Base-by-base conservation (phyloP, 164 flowering plant genomes). In the Euptelea pleiosperma region DNA sequence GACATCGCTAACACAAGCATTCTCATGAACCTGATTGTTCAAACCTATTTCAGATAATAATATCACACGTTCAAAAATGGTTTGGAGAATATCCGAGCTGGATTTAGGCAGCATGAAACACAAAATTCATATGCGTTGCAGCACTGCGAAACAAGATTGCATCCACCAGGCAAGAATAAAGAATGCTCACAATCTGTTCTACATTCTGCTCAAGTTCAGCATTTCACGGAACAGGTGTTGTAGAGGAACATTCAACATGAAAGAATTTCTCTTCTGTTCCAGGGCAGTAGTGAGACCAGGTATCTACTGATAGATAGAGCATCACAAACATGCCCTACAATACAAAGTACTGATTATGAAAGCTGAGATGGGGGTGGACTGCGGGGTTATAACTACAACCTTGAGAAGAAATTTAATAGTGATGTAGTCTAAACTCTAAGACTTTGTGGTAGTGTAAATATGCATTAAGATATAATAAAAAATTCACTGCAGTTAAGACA, bases 11-110 rank as follows among this genome's bases (percentile, higher is more conserved):
- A 73, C 58, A 73, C 89, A 94, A 52, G 99, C 96, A 82, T 94
- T 94, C 76, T 91, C 99, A 72, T 94, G 99, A 67, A 94, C 85
- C 99, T 93, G 91, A 73, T n/a, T n/a, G n/a, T n/a, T n/a, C 77
- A 61, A 18, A 16, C 8, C 16, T 10, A 42, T 12, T 41, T 15
- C 33, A 44, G 16, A 43, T 24, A 44, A 21, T 9, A 30, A 43
- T 19, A 33, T 26, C 2, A 43, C 9, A 44, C 1, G 12, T 21
- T 40, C 24, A 40, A 56, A 40, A n/a, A 5, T 24, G 6, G 8
- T 29, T 18, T 52, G 42, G 24, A 52, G 57, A 57, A 40, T 78
- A 82, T 93, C 76, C 58, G 70, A 42, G 71, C 59, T 12, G 99
- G 99, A 74, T 82, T 73, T 51, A 79, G 73, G 76, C 99, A 93